Base-by-base conservation (phyloP, 2,329 filamentous ascomycete species). In the Ustilaginoidea virens region DNA sequence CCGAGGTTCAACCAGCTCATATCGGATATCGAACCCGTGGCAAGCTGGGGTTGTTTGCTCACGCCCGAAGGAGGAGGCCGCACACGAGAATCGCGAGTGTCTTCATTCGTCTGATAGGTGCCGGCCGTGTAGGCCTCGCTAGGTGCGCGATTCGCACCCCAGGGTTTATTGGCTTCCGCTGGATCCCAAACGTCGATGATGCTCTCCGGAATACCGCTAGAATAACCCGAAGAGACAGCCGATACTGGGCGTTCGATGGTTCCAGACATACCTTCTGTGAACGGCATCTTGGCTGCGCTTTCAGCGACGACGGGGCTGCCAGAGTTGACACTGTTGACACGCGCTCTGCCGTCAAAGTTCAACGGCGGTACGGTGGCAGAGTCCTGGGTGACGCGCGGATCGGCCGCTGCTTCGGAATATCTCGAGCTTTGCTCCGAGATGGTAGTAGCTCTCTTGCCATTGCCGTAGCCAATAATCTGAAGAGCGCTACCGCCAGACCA, bases 1-100 rank as follows among this genome's bases (percentile, higher is more conserved):
- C 72, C 74, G 12, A 85, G 60, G 44, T 85, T 83, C 37, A 86
- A 54, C 80, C 80, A 86, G 52, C 76, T 81, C 75, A 85, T 80
- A 48, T 85, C 80, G 28, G 63, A 65, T 5, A 56, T 58, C 16
- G 60, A 48, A 27, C 66, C 58, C 51, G 55, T 61, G 14, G 55
- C 50, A 17, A 69, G 54, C 40, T 66, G 65, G 12, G 63, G 62
- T 38, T 66, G 62, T 29, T 49, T 52, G 44, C 57, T 65, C 33
- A 62, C 46, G 24, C 51, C 52, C 5, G 46, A 43, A 22, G 47
- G 41, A 12, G 48, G 41, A n/a, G 48, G 42, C 18, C 46, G 40
- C 9, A 41, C 39, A 12, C 54, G 36, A 14, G 36, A 46, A 3
- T 44, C 36, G 31, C 52, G 53, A 9, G 53, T 49, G 7, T 51